Conservation (phyloP, 208 protist species). For the Trypanosoma conorhini region DNA sequence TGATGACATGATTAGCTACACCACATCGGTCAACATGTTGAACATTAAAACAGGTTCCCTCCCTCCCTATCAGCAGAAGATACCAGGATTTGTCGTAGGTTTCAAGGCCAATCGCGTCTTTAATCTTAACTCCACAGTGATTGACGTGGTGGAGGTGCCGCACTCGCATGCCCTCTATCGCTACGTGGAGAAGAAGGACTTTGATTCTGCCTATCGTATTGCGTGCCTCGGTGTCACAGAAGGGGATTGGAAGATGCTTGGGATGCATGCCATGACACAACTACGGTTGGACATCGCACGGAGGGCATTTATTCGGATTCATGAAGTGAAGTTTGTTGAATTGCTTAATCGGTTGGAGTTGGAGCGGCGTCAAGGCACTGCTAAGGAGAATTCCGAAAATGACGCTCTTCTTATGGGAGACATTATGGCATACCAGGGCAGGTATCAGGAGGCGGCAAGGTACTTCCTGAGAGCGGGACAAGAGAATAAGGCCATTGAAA, state of each 20-base stretch:
- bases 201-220: slow-evolving; percentile 87
- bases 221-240: slow-evolving; percentile 95
- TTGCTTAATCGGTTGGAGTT: slow-evolving; percentile 91
- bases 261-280: slow-evolving; percentile 88
- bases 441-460: slow-evolving; percentile 91
- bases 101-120: slow-evolving; percentile 96
- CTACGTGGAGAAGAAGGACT: slow-evolving; percentile 93
- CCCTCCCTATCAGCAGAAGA: slow-evolving; percentile 92
- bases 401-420: slow-evolving; percentile 75
- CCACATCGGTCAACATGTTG: slow-evolving; percentile 69
- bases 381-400: slow-evolving; percentile 34
- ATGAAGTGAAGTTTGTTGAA: slow-evolving; percentile 93
- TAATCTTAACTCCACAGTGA: slow-evolving; percentile 81
- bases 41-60: slow-evolving; percentile 95
- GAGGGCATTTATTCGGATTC: slow-evolving; percentile 92
- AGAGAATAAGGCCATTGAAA: slow-evolving; percentile 88
- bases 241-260: slow-evolving; percentile 94
- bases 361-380: slow-evolving; percentile 40
- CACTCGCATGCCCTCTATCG: slow-evolving; percentile 91
- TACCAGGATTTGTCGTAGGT: slow-evolving; percentile 94
- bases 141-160: slow-evolving; percentile 94
- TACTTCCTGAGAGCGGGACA: slow-evolving; percentile 84
- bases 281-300: slow-evolving; percentile 92
- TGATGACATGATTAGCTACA: slow-evolving; percentile 96
- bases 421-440: slow-evolving; percentile 94